Percentiles rank a stretch among this genome's conserved stretches.
phyloP scores from a whole-genome alignment of 495 filamentous ascomycete species.

The Aspergillus biplanus region DNA sequence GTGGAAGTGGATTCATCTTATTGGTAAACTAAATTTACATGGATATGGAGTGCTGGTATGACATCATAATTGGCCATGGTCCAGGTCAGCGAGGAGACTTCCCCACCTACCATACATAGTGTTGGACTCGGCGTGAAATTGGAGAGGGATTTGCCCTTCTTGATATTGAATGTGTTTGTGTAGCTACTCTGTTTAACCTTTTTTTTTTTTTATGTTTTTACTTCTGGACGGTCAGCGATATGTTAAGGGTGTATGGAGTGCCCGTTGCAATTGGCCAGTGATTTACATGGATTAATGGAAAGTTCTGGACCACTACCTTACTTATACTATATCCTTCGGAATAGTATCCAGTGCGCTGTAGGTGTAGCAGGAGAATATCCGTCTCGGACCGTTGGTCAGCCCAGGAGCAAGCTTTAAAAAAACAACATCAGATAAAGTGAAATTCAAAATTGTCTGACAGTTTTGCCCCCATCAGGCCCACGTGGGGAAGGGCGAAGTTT shows the following conservation, averaged over 20 bases:
- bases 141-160: neutral
- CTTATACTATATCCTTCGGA: too few relatives aligned
- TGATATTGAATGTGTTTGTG: constrained; percentile 2
- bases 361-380: too few relatives aligned
- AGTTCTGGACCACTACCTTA: too few relatives aligned
- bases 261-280: neutral
- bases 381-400: too few relatives aligned
- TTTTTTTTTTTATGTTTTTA: neutral
- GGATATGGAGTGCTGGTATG: neutral
- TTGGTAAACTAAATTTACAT: neutral
- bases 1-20: neutral
- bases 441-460: too few relatives aligned
- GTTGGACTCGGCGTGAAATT: neutral
- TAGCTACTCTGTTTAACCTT: neutral
- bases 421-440: too few relatives aligned
- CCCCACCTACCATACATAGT: neutral
- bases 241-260: neutral
- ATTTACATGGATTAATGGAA: too few relatives aligned
- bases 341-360: too few relatives aligned
- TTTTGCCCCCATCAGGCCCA: too few relatives aligned
- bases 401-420: too few relatives aligned
- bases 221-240: neutral
- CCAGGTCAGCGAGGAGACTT: neutral
- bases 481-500: too few relatives aligned
- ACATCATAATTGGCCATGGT: neutral